These are phyloP conservation scores for Acanthamoeba sp. DNA, from an alignment of 208 protist genomes.

Conservation along the genomic window DNA sequence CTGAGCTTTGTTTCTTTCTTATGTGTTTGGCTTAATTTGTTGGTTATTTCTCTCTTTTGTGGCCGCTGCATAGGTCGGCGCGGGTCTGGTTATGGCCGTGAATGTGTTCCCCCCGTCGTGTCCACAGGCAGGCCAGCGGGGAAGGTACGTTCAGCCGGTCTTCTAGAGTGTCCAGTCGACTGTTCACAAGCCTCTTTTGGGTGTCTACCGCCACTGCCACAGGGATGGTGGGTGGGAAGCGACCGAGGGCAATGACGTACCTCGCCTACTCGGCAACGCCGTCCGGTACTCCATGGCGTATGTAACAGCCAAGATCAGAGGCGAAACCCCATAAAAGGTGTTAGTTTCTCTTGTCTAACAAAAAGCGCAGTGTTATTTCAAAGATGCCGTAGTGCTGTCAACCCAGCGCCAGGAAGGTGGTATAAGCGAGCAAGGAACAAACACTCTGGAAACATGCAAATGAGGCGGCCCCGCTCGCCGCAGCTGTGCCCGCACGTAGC, in stretches of 20 bases:
- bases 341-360: too few relatives aligned
- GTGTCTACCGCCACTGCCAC: neutral
- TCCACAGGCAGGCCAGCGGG: neutral
- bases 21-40: neutral
- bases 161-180: neutral
- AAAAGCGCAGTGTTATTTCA: too few relatives aligned
- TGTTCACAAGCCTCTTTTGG: neutral
- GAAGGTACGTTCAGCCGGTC: neutral
- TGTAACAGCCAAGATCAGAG: neutral
- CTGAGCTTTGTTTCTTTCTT: too few relatives aligned
- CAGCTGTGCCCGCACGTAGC: too few relatives aligned
- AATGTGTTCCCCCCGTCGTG: neutral
- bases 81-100: neutral
- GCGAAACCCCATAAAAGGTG: too few relatives aligned
- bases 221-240: conserved; percentile 1
- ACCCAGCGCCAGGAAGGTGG: too few relatives aligned
- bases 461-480: too few relatives aligned
- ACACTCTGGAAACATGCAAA: too few relatives aligned
- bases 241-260: neutral
- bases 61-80: neutral
- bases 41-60: too few relatives aligned
- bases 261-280: neutral
- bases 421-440: too few relatives aligned
- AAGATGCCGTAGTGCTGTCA: too few relatives aligned
- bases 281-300: neutral